Percentiles rank a stretch among this genome's conserved stretches.
phyloP scores from a whole-genome alignment of 768 basidiomycete species.

The Suillus clintonianus region DNA sequence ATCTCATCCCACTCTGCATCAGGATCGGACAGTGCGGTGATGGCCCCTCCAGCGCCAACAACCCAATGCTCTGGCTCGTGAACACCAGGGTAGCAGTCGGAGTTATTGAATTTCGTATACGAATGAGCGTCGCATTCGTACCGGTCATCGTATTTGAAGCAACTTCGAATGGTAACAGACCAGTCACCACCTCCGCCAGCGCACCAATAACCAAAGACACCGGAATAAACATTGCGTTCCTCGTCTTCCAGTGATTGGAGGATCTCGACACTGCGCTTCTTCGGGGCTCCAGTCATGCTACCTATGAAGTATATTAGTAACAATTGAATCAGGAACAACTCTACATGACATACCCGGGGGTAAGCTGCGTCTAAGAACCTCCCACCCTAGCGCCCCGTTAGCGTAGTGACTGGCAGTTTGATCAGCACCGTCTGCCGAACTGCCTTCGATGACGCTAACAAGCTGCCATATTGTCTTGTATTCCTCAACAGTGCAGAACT shows the following conservation, averaged over 20 bases:
- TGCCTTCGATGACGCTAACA: conserved; percentile 90
- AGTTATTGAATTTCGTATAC: conserved; percentile 9
- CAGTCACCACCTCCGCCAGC: conserved; percentile 89
- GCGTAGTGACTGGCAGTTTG: conserved; percentile 37
- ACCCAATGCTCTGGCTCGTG: conserved; percentile 59
- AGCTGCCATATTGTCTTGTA: conserved; percentile 95
- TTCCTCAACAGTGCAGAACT: conserved; percentile 87
- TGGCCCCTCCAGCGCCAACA: conserved; percentile 94
- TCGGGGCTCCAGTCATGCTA: conserved; percentile 97
- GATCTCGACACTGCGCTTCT: conserved; percentile 91
- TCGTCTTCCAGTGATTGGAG: conserved; percentile 75
- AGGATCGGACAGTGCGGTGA: conserved; percentile 87
- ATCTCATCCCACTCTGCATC: conserved; percentile 95
- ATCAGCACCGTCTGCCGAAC: conserved; percentile 36
- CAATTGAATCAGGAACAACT: background rate
- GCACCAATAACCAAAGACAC: conserved; percentile 91
- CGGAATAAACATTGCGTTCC: conserved; percentile 83
- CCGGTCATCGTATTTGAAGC: conserved; percentile 68
- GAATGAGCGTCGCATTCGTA: conserved; percentile 14
- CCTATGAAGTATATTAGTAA: conserved; percentile 44
- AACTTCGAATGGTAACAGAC: conserved; percentile 92
- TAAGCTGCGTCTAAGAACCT: conserved; percentile 74
- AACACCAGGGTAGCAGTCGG: conserved; percentile 1
- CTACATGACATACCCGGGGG: conserved; percentile 70
- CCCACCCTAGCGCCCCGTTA: conserved; percentile 65